A percentile compares a stretch with the other conserved stretches of the same genome.
phyloP scores from a whole-genome alignment of 2,329 filamentous ascomycete species.

The Fusarium paranaense region DNA sequence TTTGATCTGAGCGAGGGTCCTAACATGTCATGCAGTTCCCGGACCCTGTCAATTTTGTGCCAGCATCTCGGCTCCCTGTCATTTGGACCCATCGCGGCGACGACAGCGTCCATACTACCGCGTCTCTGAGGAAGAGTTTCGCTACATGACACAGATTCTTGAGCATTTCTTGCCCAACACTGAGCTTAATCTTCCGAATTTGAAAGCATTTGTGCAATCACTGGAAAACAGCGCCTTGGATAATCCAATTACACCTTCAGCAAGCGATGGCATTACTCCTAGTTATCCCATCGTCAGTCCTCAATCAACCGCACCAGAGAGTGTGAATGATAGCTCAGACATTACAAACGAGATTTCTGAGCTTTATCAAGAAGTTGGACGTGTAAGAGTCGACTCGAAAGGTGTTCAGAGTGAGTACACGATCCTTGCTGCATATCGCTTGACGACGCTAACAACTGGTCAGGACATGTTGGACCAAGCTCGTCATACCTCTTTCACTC shows the following conservation, averaged over 20 bases:
- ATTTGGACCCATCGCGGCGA: slow-evolving; percentile 13
- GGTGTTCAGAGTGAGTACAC: slow-evolving; percentile 11
- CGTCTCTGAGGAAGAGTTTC: slow-evolving; percentile 17
- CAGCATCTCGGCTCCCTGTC: slow-evolving; percentile 14
- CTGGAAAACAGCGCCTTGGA: not conserved
- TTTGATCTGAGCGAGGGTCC: not conserved
- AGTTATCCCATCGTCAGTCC: not conserved
- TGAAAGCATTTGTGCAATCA: not conserved
- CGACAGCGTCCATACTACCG: slow-evolving; percentile 20
- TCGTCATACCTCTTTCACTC: slow-evolving; percentile 19
- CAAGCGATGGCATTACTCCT: not conserved
- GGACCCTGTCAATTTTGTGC: slow-evolving; percentile 21
- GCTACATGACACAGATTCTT: slow-evolving; percentile 22
- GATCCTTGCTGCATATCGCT: not conserved
- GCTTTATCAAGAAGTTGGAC: slow-evolving; percentile 5
- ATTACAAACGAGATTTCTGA: slow-evolving; percentile 9
- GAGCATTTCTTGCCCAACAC: slow-evolving; percentile 17
- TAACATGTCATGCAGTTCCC: slow-evolving; percentile 3
- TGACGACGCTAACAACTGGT: not conserved
- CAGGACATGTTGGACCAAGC: slow-evolving; percentile 13
- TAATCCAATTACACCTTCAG: not conserved
- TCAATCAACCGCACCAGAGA: not conserved
- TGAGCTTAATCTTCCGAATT: slow-evolving; percentile 11
- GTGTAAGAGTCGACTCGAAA: slow-evolving; percentile 8
- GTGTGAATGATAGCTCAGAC: not conserved